Evolutionary conservation across 208 protist genomes (phyloP).

Genomic region (Leishmania martiniquensis): DNA sequence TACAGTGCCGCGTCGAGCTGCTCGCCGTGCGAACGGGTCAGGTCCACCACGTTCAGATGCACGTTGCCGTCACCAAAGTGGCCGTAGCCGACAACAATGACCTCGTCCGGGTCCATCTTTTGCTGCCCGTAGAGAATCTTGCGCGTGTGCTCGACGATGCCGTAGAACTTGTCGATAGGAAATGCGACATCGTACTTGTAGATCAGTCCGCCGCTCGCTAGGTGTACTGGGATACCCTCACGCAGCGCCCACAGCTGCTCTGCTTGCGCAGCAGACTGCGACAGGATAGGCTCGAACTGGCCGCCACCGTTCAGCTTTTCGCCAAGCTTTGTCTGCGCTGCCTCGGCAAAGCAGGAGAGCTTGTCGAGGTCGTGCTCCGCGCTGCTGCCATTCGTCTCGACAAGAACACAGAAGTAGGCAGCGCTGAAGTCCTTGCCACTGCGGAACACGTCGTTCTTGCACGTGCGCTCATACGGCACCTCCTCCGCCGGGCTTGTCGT

Average conservation of each 20-base stretch:
- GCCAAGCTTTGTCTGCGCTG: conserved; percentile 44
- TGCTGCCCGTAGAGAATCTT: conserved; percentile 57
- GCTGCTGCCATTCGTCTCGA: conserved; percentile 95
- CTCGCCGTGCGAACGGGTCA: conserved; percentile 49
- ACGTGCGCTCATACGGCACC: conserved; percentile 48
- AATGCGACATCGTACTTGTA: conserved; percentile 89
- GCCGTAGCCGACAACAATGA: conserved; percentile 92
- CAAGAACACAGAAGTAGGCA: conserved; percentile 89
- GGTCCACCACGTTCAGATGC: conserved; percentile 94
- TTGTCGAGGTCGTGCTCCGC: conserved; percentile 91
- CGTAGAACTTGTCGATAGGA: conserved; percentile 80
- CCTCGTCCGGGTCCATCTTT: conserved; percentile 58
- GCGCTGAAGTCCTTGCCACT: conserved; percentile 43
- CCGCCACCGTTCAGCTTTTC: conserved; percentile 39
- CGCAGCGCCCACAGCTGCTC: conserved; percentile 70
- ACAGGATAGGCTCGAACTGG: conserved; percentile 58
- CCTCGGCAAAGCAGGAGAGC: conserved; percentile 56
- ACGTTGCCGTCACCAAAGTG: conserved; percentile 98
- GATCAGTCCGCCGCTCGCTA: conserved; percentile 53
- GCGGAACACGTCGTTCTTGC: conserved; percentile 52
- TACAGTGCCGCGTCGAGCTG: conserved; percentile 58
- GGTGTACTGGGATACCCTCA: conserved; percentile 69
- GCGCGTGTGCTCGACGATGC: conserved; percentile 77
- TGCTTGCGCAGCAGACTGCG: conserved; percentile 60
- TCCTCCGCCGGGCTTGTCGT: conserved; percentile 46